phyloP scores from a whole-genome alignment of 2,329 filamentous ascomycete species.

The Rasamsonia emersonii region DNA sequence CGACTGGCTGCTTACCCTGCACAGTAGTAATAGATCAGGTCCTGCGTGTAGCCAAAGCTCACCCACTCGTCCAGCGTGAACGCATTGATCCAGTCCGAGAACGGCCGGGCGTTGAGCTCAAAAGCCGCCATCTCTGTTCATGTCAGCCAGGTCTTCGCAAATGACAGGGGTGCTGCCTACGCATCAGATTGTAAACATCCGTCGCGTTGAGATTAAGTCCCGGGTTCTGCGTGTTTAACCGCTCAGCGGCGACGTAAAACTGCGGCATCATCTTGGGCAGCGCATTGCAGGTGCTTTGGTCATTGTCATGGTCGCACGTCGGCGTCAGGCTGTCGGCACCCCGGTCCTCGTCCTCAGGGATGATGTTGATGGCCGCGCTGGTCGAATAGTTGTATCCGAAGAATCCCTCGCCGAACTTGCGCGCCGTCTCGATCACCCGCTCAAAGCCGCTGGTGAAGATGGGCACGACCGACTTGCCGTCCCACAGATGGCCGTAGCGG shows the following conservation, averaged over 20 bases:
- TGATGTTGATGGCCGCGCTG: slow-evolving; percentile 15
- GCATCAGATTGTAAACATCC: slow-evolving; percentile 15
- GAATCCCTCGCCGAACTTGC: slow-evolving; percentile 16
- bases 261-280: slow-evolving; percentile 7
- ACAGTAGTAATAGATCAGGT: slow-evolving; percentile 15
- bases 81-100: slow-evolving; percentile 15
- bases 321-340: slow-evolving; percentile 16
- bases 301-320: slow-evolving; percentile 10
- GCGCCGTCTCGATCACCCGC: slow-evolving; percentile 15
- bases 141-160: no score
- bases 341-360: slow-evolving; percentile 13
- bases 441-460: slow-evolving; percentile 13
- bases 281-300: slow-evolving; percentile 8
- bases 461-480: slow-evolving; percentile 9
- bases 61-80: slow-evolving; percentile 18
- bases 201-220: slow-evolving; percentile 12
- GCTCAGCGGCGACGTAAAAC: slow-evolving; percentile 13
- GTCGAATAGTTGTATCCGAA: slow-evolving; percentile 15
- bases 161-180: slow-evolving; percentile 7
- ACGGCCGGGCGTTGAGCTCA: slow-evolving; percentile 13
- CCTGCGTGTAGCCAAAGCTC: slow-evolving; percentile 12
- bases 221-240: slow-evolving; percentile 14
- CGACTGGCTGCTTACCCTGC: slow-evolving; percentile 10
- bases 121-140: slow-evolving; percentile 14
- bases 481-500: slow-evolving; percentile 14